phyloP scores from a whole-genome alignment of 2,329 filamentous ascomycete species.

The Exophiala viscosa region DNA sequence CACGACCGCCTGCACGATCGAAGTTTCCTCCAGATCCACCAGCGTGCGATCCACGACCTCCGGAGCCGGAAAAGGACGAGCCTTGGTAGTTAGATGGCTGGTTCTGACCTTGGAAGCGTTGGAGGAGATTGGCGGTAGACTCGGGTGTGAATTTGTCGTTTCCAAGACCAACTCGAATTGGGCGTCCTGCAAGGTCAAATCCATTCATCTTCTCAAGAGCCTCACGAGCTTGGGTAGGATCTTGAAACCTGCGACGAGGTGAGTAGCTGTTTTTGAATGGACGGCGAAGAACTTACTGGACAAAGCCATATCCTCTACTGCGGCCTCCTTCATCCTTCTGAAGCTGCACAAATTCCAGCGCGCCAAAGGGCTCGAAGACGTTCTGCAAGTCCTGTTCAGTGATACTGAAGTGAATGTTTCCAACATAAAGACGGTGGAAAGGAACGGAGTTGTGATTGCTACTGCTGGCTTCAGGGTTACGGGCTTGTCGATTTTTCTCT shows the following conservation, averaged over 20 bases:
- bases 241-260: constrained; percentile 65
- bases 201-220: constrained; percentile 99
- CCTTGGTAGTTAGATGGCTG: constrained; percentile 68
- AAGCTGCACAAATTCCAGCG: constrained; percentile 94
- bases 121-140: constrained; percentile 85
- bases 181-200: constrained; percentile 94
- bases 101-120: constrained; percentile 81
- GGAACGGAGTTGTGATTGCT: constrained; percentile 77
- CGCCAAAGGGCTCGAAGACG: constrained; percentile 95
- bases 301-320: constrained; percentile 95
- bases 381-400: constrained; percentile 93
- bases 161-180: constrained; percentile 96
- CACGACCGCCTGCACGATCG: constrained; percentile 82
- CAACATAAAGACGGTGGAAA: constrained; percentile 96
- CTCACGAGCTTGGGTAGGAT: constrained; percentile 86
- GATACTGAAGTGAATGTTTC: constrained; percentile 99
- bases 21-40: constrained; percentile 70
- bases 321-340: constrained; percentile 92
- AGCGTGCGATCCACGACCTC: constrained; percentile 78
- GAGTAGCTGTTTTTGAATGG: constrained; percentile 33
- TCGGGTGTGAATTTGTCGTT: constrained; percentile 99
- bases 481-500: constrained; percentile 97
- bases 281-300: constrained; percentile 69
- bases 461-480: constrained; percentile 68
- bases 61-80: constrained; percentile 85